These are phyloP conservation scores for Suillus spraguei DNA, from an alignment of 768 basidiomycete species.

Conservation along the genomic window DNA sequence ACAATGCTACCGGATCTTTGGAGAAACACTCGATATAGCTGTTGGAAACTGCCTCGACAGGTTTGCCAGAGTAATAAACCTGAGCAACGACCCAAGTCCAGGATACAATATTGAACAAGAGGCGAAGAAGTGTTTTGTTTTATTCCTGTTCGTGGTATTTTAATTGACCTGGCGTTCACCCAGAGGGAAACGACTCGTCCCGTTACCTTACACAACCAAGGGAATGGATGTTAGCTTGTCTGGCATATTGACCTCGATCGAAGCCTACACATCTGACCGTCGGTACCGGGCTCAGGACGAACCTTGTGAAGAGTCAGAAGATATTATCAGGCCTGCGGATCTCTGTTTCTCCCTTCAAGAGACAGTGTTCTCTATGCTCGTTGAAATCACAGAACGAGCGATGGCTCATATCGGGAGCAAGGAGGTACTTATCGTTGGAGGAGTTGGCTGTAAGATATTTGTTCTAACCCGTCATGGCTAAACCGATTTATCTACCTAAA, in stretches of 20 bases:
- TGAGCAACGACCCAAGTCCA: conserved; percentile 94
- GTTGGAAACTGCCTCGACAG: conserved; percentile 98
- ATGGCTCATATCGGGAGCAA: conserved; percentile 98
- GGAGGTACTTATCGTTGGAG: conserved; percentile 96
- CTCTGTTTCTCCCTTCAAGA: conserved; percentile 97
- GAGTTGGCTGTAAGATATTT: conserved; percentile 89
- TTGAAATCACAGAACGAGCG: conserved; percentile 97
- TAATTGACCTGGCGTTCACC: conserved; percentile 8
- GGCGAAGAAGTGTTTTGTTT: conserved; percentile 72
- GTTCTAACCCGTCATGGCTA: neutral
- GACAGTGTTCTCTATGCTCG: conserved; percentile 96
- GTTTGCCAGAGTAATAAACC: conserved; percentile 91
- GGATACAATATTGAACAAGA: conserved; percentile 98
- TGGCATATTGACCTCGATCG: conserved; percentile 87
- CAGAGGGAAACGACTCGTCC: conserved; percentile 82
- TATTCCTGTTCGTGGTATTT: conserved; percentile 8
- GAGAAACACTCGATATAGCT: conserved; percentile 98
- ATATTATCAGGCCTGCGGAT: conserved; percentile 92
- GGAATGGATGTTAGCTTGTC: conserved; percentile 98
- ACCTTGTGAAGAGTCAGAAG: conserved; percentile 43
- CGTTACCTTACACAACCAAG: conserved; percentile 94
- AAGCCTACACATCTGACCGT: conserved; percentile 86
- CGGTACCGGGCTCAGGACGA: conserved; percentile 63
- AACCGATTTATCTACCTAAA: conserved; percentile 31
- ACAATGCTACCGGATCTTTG: conserved; percentile 97